Conservation (phyloP, 768 basidiomycete genomes). For the Fibroporia radiculosa region DNA sequence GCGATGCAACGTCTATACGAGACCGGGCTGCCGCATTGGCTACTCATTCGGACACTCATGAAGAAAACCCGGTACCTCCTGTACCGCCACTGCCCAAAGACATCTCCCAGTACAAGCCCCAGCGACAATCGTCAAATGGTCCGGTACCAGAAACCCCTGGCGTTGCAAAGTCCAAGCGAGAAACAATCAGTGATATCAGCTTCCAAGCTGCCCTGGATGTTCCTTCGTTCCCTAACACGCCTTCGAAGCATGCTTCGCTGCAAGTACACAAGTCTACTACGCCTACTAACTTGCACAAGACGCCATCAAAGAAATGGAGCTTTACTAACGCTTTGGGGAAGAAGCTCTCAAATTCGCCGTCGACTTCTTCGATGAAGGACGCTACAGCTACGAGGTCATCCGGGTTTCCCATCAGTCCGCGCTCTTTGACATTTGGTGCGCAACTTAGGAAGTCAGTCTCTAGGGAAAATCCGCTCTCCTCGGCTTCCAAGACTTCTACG, state of each 20-base stretch:
- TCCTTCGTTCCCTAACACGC: constrained; percentile 29
- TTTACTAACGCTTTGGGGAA: constrained; percentile 81
- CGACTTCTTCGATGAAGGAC: constrained; percentile 45
- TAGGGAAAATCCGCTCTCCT: constrained; percentile 48
- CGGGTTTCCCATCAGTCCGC: constrained; percentile 57
- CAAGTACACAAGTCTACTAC: constrained; percentile 19
- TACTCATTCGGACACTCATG: constrained; percentile 48
- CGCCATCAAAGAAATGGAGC: constrained; percentile 96
- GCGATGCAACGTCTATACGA: constrained; percentile 53
- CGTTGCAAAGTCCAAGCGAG: constrained; percentile 27
- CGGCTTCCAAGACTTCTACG: constrained; percentile 31
- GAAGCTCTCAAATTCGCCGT: constrained; percentile 61
- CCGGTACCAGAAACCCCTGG: constrained; percentile 35
- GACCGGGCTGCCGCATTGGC: constrained; percentile 63
- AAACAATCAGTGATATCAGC: constrained; percentile 37
- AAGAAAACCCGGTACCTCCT: constrained; percentile 73
- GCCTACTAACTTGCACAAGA: constrained; percentile 41
- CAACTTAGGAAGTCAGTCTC: constrained; percentile 63
- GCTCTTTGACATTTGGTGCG: constrained; percentile 58
- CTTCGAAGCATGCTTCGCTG: constrained; percentile 19
- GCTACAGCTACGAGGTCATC: constrained; percentile 36
- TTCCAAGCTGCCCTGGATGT: constrained; percentile 47
- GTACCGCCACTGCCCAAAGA: constrained; percentile 93
- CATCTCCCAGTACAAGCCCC: constrained; percentile 67
- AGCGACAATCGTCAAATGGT: constrained; percentile 51